Conservation (phyloP, 2,329 filamentous ascomycete species). For the Xylaria sp. region DNA sequence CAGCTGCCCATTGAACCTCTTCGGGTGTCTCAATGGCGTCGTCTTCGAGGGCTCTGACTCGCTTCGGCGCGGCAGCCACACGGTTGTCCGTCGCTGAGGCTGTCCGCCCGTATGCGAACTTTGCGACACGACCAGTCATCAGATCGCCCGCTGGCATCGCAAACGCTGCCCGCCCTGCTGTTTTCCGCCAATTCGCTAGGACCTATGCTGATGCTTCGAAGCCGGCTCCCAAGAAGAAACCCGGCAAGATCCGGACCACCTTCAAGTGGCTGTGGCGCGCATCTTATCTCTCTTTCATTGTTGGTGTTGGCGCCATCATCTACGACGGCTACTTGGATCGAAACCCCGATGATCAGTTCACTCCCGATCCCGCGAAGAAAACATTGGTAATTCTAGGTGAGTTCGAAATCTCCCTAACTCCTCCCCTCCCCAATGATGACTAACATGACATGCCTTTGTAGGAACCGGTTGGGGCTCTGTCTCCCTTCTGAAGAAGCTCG, state of each 20-base stretch:
- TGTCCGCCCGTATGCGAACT: constrained; percentile 43
- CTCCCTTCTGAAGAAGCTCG: constrained; percentile 96
- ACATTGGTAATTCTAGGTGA: constrained; percentile 94
- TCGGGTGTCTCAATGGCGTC: constrained; percentile 56
- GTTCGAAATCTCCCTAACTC: constrained; percentile 32
- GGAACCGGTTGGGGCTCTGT: constrained; percentile 97
- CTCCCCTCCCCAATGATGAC: constrained; percentile 32
- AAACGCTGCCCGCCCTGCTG: constrained; percentile 48
- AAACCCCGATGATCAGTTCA: constrained; percentile 81
- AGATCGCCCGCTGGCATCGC: constrained; percentile 46
- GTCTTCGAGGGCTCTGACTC: constrained; percentile 55
- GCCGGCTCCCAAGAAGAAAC: constrained; percentile 60
- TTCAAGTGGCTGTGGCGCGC: constrained; percentile 86
- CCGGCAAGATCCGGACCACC: constrained; percentile 70
- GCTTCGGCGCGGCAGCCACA: constrained; percentile 45
- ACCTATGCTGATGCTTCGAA: constrained; percentile 62
- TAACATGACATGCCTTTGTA: constrained; percentile 51
- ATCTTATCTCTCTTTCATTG: constrained; percentile 79
- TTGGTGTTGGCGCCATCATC: constrained; percentile 73
- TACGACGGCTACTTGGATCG: constrained; percentile 87
- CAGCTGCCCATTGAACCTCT: constrained; percentile 38
- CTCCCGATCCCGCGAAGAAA: constrained; percentile 90
- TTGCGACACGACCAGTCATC: constrained; percentile 46
- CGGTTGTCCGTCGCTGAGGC: constrained; percentile 47
- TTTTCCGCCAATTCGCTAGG: constrained; percentile 56